Conservation (phyloP, 176 grass and related monocot genomes). For the Oryza longistaminata region DNA sequence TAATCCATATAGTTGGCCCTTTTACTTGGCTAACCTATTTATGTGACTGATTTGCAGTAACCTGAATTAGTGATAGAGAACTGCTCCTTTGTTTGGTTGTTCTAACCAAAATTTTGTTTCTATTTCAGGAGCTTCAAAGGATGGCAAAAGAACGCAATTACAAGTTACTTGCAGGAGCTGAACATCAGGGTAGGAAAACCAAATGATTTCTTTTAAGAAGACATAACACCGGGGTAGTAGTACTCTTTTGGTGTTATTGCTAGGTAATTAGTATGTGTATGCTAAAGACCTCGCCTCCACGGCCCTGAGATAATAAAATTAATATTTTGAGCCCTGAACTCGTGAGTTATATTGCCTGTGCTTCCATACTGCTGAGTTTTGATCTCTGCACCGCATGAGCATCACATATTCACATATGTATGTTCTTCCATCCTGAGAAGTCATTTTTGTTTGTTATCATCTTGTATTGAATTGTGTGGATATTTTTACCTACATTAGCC, state of each 20-base stretch:
- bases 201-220: slow-evolving; percentile 44
- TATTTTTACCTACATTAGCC: too few relatives aligned
- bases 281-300: background rate
- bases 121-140: slow-evolving; percentile 62
- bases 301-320: background rate
- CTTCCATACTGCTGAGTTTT: background rate
- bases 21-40: background rate
- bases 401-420: too few relatives aligned
- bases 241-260: background rate
- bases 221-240: background rate
- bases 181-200: slow-evolving; percentile 63
- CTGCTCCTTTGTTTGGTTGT: background rate
- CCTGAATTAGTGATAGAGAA: background rate
- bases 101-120: background rate
- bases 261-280: background rate
- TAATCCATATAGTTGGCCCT: background rate
- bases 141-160: slow-evolving; percentile 65
- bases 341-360: background rate
- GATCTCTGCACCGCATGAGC: background rate
- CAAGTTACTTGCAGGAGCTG: slow-evolving; percentile 50
- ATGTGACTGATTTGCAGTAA: background rate
- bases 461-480: too few relatives aligned
- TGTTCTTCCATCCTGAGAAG: too few relatives aligned
- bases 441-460: too few relatives aligned
- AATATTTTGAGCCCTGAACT: background rate